Percentiles rank a stretch among this genome's conserved stretches.
phyloP scores from a whole-genome alignment of 148 eudicot genomes.

The Pharnaceum exiguum region DNA sequence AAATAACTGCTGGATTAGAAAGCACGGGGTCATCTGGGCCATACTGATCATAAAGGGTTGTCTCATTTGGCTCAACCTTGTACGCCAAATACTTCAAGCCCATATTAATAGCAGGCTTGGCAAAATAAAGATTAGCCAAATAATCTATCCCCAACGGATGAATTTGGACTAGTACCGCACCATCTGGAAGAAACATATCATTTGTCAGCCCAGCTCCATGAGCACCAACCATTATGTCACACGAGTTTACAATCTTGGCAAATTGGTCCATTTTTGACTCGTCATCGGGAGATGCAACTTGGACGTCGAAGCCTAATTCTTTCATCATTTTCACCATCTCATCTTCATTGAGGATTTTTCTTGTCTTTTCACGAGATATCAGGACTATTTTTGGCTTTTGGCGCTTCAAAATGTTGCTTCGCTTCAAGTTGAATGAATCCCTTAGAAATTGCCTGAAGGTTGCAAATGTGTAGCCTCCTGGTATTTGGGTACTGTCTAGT shows the following conservation, averaged over 20 bases:
- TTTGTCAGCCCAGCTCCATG: conserved; percentile 51
- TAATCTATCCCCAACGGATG: conserved; percentile 32
- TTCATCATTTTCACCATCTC: conserved; percentile 5
- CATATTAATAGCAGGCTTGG: conserved; percentile 30
- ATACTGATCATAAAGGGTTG: conserved; percentile 21
- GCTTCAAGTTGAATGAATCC: background rate
- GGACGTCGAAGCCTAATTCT: background rate
- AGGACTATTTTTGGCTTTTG: background rate
- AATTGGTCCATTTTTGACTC: background rate
- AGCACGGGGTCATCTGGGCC: conserved; percentile 29
- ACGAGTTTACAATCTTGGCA: conserved; percentile 18
- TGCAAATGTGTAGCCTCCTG: background rate
- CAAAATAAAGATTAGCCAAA: conserved; percentile 24
- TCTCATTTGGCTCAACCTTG: conserved; percentile 27
- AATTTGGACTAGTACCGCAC: conserved; percentile 41
- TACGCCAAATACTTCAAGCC: conserved; percentile 38
- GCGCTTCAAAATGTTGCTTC: background rate
- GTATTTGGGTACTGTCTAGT: background rate
- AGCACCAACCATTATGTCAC: conserved; percentile 37
- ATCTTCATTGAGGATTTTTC: background rate
- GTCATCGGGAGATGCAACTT: background rate
- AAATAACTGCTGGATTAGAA: conserved; percentile 14
- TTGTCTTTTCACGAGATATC: background rate
- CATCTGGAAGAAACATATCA: conserved; percentile 33
- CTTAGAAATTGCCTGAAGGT: background rate